phyloP scores from a whole-genome alignment of 164 flowering plant species.

The Umbilicus rupestris region DNA sequence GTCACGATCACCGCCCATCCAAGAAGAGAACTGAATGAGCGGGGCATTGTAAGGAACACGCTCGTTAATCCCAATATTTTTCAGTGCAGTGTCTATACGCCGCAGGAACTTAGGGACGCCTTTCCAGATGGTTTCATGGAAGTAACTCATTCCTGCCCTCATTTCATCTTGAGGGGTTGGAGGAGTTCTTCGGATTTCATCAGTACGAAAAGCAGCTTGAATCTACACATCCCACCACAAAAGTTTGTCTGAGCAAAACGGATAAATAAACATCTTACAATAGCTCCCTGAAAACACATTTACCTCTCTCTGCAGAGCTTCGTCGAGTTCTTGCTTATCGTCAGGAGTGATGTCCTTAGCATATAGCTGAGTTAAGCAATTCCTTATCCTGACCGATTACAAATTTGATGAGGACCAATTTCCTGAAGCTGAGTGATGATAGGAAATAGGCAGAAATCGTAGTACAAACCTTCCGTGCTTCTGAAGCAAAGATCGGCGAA shows the following conservation, averaged over 20 bases:
- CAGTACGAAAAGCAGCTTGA: slow-evolving; percentile 98
- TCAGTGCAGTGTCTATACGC: slow-evolving; percentile 93
- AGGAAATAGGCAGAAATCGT: not conserved
- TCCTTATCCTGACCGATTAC: slow-evolving; percentile 47
- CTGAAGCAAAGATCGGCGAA: slow-evolving; percentile 96
- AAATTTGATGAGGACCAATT: not conserved
- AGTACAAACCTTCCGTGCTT: slow-evolving; percentile 80
- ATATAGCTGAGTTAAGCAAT: slow-evolving; percentile 81
- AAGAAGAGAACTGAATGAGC: slow-evolving; percentile 89
- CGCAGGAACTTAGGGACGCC: slow-evolving; percentile 93
- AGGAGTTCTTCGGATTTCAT: slow-evolving; percentile 88
- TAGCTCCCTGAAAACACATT: not conserved
- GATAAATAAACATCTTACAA: no score
- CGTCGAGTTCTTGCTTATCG: slow-evolving; percentile 98
- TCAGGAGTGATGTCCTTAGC: slow-evolving; percentile 97
- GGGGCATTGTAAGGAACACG: slow-evolving; percentile 98
- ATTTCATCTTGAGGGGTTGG: slow-evolving; percentile 99
- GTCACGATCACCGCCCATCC: slow-evolving; percentile 99
- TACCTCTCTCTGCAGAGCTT: slow-evolving; percentile 97
- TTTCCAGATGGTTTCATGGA: slow-evolving; percentile 98
- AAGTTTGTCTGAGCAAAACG: not conserved
- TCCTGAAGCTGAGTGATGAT: no score
- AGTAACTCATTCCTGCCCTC: slow-evolving; percentile 99
- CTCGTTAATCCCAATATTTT: slow-evolving; percentile 88
- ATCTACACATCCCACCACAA: slow-evolving; percentile 38